These are phyloP conservation scores for Alternaria tenuissima DNA, from an alignment of 2,329 filamentous ascomycete genomes.

Conservation along the genomic window DNA sequence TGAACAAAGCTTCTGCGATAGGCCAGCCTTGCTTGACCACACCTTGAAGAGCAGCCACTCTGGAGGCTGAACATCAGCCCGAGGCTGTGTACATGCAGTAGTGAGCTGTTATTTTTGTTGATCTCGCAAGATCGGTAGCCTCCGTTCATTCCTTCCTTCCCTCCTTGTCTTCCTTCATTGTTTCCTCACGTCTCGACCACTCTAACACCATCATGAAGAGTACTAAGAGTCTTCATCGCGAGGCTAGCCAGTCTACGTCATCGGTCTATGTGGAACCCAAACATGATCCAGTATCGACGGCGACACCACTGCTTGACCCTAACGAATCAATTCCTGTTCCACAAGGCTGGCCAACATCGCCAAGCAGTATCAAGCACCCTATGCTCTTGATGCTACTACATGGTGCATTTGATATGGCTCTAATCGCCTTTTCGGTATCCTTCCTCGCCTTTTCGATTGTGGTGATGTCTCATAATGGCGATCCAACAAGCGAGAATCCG, in stretches of 20 bases:
- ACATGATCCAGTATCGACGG: accelerated
- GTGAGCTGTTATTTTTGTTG: too few species aligned
- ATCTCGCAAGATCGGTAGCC: too few species aligned
- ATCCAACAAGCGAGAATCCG: too few species aligned
- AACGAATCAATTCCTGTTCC: too few species aligned
- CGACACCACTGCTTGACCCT: not conserved
- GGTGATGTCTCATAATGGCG: too few species aligned
- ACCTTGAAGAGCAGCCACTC: not conserved
- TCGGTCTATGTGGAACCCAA: not conserved
- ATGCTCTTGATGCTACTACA: too few species aligned
- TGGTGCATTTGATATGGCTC: too few species aligned
- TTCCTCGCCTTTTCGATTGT: too few species aligned
- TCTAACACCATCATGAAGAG: accelerated
- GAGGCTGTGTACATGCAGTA: not conserved
- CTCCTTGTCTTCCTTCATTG: too few species aligned
- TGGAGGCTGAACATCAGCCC: not conserved
- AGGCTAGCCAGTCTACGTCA: not conserved
- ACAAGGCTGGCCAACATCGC: too few species aligned
- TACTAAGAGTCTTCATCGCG: not conserved
- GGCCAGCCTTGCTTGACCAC: not conserved
- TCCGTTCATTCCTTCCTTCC: accelerated
- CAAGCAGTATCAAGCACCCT: too few species aligned
- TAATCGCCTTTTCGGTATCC: too few species aligned
- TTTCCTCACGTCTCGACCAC: accelerated
- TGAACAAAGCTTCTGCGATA: not conserved